phyloP scores from a whole-genome alignment of 208 protist genomes.

The Blastocrithidia nonstop region DNA sequence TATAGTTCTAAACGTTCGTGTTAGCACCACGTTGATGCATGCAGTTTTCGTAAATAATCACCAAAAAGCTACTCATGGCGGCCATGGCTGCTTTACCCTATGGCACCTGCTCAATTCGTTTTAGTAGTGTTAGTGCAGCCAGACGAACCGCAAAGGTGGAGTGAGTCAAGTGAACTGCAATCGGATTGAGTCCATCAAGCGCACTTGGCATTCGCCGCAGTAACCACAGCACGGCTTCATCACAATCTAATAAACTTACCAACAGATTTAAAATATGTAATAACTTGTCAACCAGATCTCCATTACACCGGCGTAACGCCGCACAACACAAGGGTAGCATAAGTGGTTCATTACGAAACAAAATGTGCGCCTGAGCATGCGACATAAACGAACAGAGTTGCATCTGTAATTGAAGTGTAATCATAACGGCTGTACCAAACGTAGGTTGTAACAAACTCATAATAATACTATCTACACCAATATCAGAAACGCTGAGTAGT shows the following conservation, averaged over 20 bases:
- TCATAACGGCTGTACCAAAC: slow-evolving; percentile 15
- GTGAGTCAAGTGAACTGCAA: slow-evolving; percentile 49
- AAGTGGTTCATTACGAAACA: slow-evolving; percentile 19
- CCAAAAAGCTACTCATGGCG: slow-evolving; percentile 53
- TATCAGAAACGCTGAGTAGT: too few species aligned
- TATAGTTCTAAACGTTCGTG: too few species aligned
- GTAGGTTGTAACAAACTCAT: slow-evolving; percentile 11
- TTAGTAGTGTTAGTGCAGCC: slow-evolving; percentile 20
- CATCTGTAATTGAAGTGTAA: slow-evolving; percentile 12
- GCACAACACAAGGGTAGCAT: slow-evolving; percentile 22
- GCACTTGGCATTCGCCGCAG: slow-evolving; percentile 53
- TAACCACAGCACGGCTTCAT: slow-evolving; percentile 27
- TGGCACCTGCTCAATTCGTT: slow-evolving; percentile 21
- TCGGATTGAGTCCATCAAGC: slow-evolving; percentile 34
- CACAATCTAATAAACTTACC: slow-evolving; percentile 13
- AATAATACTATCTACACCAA: slow-evolving; percentile 8
- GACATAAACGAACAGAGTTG: slow-evolving; percentile 24
- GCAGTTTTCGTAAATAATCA: slow-evolving; percentile 46
- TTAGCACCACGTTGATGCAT: too few species aligned
- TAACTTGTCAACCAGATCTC: slow-evolving; percentile 12
- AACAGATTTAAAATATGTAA: slow-evolving; percentile 22
- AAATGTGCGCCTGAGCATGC: slow-evolving; percentile 10
- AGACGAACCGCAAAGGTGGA: slow-evolving; percentile 14
- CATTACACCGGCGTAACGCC: slow-evolving; percentile 27
- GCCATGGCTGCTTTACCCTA: slow-evolving; percentile 31